Evolutionary conservation across 1,139 yeast species (phyloP).

Genomic region (Yamadazyma sp.): DNA sequence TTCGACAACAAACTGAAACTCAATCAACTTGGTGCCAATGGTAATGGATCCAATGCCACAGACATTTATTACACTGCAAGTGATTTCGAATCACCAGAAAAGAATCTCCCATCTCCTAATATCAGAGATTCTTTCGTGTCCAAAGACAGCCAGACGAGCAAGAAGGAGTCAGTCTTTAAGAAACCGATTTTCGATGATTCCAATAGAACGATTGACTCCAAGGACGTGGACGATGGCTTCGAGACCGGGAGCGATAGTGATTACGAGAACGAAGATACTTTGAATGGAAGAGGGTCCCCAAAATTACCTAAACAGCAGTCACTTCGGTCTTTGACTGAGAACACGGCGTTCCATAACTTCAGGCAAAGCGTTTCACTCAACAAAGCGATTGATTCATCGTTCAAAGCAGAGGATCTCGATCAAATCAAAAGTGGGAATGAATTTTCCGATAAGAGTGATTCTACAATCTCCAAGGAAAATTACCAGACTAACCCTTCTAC

Average conservation of each 20-base stretch:
- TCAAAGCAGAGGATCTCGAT: background rate
- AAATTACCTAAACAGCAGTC: constrained; percentile 19
- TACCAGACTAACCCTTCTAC: constrained; percentile 24
- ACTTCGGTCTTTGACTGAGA: constrained; percentile 34
- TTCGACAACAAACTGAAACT: constrained; percentile 18
- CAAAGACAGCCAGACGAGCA: constrained; percentile 9
- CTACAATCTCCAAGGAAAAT: constrained; percentile 14
- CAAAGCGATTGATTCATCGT: background rate
- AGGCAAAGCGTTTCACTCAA: constrained; percentile 17
- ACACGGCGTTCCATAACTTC: constrained; percentile 45
- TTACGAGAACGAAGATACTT: constrained; percentile 15
- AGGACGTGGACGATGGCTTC: constrained; percentile 9
- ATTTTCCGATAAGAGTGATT: constrained; percentile 20
- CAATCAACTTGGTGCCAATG: constrained; percentile 23
- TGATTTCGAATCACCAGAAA: constrained; percentile 22
- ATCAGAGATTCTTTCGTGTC: constrained; percentile 13
- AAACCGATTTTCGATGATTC: constrained; percentile 12
- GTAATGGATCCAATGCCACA: constrained; percentile 15
- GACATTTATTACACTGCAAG: constrained; percentile 45
- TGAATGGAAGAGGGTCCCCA: constrained; percentile 22
- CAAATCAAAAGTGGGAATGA: constrained; percentile 7
- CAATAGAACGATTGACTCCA: constrained; percentile 2
- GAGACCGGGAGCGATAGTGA: constrained; percentile 10
- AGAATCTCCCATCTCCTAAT: constrained; percentile 16
- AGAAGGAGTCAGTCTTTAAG: constrained; percentile 1